Evolutionary conservation across 305 asterid species (phyloP), one percentile per base, ranked within the genome.

Genomic region (Rubia peregrina): DNA sequence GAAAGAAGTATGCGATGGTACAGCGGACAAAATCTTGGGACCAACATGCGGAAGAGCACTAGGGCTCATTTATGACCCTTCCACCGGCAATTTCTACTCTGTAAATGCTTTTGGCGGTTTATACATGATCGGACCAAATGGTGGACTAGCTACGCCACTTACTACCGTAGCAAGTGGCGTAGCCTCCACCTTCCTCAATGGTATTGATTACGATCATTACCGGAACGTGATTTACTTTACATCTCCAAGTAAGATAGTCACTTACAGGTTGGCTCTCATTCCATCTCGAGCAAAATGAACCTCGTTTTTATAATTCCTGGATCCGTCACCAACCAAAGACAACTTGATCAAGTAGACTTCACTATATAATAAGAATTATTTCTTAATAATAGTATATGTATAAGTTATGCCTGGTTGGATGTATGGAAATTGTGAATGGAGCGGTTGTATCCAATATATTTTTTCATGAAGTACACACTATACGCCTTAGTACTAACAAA

Each of bases 101-200:
- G 73, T 42, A 7, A 56, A 19, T 57, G 36, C 73, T 19, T 56
- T 30, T 42, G 21, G n/a, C 4, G 73, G 67, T 40, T 7, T 70
- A 19, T 70, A 11, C 7, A 16, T 11, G 6, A 40, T 60, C 9
- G 66, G 66, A 3, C 67, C 73, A 3, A 13, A 43, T 1, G 67
- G 73, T 13, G 73, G 71, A 43, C 42, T 19, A 49, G 71, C 71
- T 46, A 44, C 59, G 8, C 7, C 21, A 24, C 38, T 56, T 21
- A 3, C 22, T 16, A 44, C 26, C 22, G 12, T 11, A 30, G 16
- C 38, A 63, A 36, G 38, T 22, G 12, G 36, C 12, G 63, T 57
- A 22, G 14, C 36, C 19, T 40, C 43, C 8, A 36, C 42, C 24
- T 42, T 67, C 22, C 60, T n/a, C 1, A 48, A 44, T 22, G 70